These are phyloP conservation scores for Didymella keratinophila DNA, from an alignment of 2,329 filamentous ascomycete species.

Conservation along the genomic window DNA sequence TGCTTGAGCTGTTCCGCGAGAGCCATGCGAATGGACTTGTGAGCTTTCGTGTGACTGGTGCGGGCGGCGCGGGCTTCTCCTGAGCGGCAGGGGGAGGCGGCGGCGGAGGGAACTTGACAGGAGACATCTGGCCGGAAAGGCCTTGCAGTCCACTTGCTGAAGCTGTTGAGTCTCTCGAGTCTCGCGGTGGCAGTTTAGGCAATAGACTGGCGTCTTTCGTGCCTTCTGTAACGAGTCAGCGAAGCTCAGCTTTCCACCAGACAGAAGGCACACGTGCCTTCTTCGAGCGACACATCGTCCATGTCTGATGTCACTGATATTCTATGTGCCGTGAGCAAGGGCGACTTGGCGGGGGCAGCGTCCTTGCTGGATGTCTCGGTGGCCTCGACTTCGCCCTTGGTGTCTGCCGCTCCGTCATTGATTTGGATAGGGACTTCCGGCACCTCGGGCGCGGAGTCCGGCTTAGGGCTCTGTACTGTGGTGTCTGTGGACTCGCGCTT, in stretches of 20 bases:
- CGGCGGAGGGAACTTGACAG: conserved; percentile 61
- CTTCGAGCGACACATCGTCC: conserved; percentile 70
- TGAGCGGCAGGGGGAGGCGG: conserved; percentile 40
- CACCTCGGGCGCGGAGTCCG: conserved; percentile 11
- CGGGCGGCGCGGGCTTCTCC: conserved; percentile 41
- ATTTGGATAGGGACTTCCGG: conserved; percentile 21
- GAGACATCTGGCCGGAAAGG: conserved; percentile 74
- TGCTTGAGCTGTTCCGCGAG: conserved; percentile 59
- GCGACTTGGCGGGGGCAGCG: conserved; percentile 56
- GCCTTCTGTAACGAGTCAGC: conserved; percentile 39
- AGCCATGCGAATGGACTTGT: conserved; percentile 64
- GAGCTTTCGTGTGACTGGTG: conserved; percentile 68
- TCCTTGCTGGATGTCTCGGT: conserved; percentile 32
- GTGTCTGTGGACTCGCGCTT: conserved; percentile 39
- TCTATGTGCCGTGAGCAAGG: conserved; percentile 61
- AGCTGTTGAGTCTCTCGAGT: conserved; percentile 53
- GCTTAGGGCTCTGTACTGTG: conserved; percentile 8
- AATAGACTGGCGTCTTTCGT: conserved; percentile 40
- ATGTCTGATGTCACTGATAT: conserved; percentile 64
- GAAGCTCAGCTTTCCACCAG: conserved; percentile 15
- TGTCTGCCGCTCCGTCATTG: conserved; percentile 23
- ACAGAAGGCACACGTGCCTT: conserved; percentile 57
- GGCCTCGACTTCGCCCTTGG: conserved; percentile 18
- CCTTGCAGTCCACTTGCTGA: conserved; percentile 63
- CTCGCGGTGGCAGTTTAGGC: conserved; percentile 64